A percentile compares a stretch with the other conserved stretches of the same genome.
Evolutionary conservation across 371 early-diverging fungal species (phyloP).

Genomic region (Circinella minor): DNA sequence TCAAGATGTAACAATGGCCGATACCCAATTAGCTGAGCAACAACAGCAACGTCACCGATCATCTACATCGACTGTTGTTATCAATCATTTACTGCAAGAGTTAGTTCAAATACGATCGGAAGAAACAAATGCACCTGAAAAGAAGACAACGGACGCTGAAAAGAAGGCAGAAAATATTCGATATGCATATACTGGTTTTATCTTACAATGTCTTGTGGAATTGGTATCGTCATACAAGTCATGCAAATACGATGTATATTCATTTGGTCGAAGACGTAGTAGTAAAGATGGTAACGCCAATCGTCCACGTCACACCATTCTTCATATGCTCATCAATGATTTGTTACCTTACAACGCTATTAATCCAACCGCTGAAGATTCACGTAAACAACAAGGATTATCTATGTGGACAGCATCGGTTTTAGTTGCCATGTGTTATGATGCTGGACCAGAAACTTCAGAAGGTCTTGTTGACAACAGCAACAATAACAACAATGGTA

Average conservation of each 20-base stretch:
- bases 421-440: constrained; percentile 63
- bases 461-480: constrained; percentile 31
- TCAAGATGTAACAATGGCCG: constrained; percentile 16
- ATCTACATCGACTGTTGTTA: constrained; percentile 33
- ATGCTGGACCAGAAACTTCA: constrained; percentile 36
- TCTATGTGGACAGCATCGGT: constrained; percentile 71
- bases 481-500: constrained; percentile 34
- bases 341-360: constrained; percentile 65
- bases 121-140: constrained; percentile 18
- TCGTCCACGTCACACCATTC: constrained; percentile 37
- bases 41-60: constrained; percentile 2
- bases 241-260: constrained; percentile 76
- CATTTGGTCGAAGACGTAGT: constrained; percentile 59
- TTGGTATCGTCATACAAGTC: constrained; percentile 85
- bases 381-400: constrained; percentile 65
- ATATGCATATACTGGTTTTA: constrained; percentile 77
- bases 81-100: constrained; percentile 46
- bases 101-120: constrained; percentile 32
- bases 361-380: constrained; percentile 51
- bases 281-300: constrained; percentile 43
- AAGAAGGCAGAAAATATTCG: constrained; percentile 41
- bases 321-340: constrained; percentile 65
- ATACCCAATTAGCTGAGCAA: not conserved
- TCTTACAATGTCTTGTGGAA: constrained; percentile 88
- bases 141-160: constrained; percentile 19